Evolutionary conservation across 2,329 filamentous ascomycete genomes (phyloP).

Genomic region (Ceratocystis huliohia): DNA sequence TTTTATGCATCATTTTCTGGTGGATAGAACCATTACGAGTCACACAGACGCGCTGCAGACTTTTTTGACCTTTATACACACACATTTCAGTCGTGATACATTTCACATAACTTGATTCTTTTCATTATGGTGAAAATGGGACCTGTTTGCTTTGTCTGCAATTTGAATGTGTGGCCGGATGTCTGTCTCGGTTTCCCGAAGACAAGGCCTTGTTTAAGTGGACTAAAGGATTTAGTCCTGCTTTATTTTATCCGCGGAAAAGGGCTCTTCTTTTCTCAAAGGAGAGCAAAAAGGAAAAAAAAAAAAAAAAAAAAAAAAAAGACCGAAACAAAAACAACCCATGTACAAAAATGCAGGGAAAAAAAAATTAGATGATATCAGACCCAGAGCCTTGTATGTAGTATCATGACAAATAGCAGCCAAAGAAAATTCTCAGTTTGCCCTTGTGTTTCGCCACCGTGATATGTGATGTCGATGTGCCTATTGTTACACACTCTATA

Average conservation of each 20-base stretch:
- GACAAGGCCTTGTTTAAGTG: too few relatives aligned
- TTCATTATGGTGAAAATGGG: background rate
- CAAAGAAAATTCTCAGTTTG: background rate
- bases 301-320: too few relatives aligned
- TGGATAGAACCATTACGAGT: background rate
- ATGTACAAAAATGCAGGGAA: background rate
- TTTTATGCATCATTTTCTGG: background rate
- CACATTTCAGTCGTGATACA: conserved; percentile 1
- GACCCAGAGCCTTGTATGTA: background rate
- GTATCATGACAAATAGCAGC: background rate
- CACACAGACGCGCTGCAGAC: background rate
- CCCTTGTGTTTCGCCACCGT: background rate
- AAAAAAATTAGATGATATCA: background rate
- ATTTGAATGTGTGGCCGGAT: too few relatives aligned
- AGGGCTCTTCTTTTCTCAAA: too few relatives aligned
- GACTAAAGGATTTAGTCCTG: too few relatives aligned
- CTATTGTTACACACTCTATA: too few relatives aligned
- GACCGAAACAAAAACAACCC: background rate
- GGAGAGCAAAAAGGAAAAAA: too few relatives aligned
- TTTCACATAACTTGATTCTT: background rate
- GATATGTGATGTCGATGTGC: too few relatives aligned
- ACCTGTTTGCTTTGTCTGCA: background rate
- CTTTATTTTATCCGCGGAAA: too few relatives aligned
- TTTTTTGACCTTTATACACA: background rate
- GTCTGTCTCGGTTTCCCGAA: too few relatives aligned